A percentile compares a stretch with the other conserved stretches of the same genome.
Conservation (phyloP, 345 rosid genomes). For the Capsella bursapastoris region DNA sequence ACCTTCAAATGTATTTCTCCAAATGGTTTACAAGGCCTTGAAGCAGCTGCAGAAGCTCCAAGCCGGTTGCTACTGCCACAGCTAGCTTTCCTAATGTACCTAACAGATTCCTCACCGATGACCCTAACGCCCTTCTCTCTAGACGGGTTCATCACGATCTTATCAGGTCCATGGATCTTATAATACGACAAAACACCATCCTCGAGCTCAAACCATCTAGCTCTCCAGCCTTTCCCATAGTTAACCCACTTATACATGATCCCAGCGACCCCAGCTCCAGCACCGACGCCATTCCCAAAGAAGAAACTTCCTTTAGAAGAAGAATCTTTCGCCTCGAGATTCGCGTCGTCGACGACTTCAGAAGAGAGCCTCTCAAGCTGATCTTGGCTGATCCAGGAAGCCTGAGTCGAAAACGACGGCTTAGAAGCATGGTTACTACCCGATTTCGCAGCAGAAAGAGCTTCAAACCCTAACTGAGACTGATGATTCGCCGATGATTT, state of each 20-base stretch:
- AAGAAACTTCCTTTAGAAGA: constrained; percentile 48
- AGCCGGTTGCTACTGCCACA: constrained; percentile 53
- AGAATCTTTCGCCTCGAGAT: constrained; percentile 49
- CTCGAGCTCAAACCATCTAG: constrained; percentile 88
- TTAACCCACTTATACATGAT: constrained; percentile 96
- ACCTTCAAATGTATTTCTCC: constrained; percentile 98
- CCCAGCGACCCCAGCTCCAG: constrained; percentile 64
- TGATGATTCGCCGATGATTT: constrained; percentile 55
- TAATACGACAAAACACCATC: constrained; percentile 88
- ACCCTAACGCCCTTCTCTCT: constrained; percentile 69
- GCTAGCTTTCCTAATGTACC: constrained; percentile 75
- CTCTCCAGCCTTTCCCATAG: constrained; percentile 95
- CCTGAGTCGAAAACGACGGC: constrained; percentile 62
- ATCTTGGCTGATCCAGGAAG: constrained; percentile 61
- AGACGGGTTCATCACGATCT: constrained; percentile 70
- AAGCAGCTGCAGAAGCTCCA: constrained; percentile 38
- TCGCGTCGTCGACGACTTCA: constrained; percentile 40
- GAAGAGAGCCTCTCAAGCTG: constrained; percentile 47
- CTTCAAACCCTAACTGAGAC: constrained; percentile 50
- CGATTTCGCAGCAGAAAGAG: constrained; percentile 29
- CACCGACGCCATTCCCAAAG: constrained; percentile 49
- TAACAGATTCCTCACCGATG: constrained; percentile 85
- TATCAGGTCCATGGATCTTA: constrained; percentile 93
- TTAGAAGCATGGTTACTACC: constrained; percentile 53
- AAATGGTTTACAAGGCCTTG: constrained; percentile 74